phyloP scores from a whole-genome alignment of 2,329 filamentous ascomycete genomes.

The Bipolaris sorokiniana region DNA sequence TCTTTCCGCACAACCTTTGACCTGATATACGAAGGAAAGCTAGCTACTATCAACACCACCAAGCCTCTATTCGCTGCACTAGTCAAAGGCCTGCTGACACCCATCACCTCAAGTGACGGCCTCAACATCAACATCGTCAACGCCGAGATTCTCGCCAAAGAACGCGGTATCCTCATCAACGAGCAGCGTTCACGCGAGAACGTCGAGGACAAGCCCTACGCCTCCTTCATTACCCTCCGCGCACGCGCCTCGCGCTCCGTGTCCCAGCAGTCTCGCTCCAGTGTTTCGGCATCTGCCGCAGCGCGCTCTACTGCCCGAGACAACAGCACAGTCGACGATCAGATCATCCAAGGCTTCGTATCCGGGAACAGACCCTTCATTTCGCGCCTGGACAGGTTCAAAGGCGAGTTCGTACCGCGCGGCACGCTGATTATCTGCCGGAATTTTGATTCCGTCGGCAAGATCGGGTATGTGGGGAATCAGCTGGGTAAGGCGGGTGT shows the following conservation, averaged over 20 bases:
- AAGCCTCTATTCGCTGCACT: slow-evolving; percentile 79
- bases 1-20: slow-evolving; percentile 72
- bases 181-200: slow-evolving; percentile 71
- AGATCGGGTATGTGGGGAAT: slow-evolving; percentile 79
- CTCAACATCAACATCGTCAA: slow-evolving; percentile 84
- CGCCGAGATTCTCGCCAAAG: slow-evolving; percentile 74
- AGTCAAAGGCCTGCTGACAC: slow-evolving; percentile 74
- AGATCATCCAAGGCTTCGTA: slow-evolving; percentile 70
- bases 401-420: slow-evolving; percentile 73
- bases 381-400: slow-evolving; percentile 74
- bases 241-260: slow-evolving; percentile 55
- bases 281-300: slow-evolving; percentile 38
- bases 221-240: slow-evolving; percentile 72
- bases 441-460: slow-evolving; percentile 81
- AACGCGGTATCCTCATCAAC: slow-evolving; percentile 78
- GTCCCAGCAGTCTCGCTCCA: slow-evolving; percentile 33
- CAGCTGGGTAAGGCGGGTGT: slow-evolving; percentile 72
- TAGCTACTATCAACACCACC: slow-evolving; percentile 74
- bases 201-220: slow-evolving; percentile 67
- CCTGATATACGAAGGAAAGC: slow-evolving; percentile 76
- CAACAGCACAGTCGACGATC: slow-evolving; percentile 47
- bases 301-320: slow-evolving; percentile 18
- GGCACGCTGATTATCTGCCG: slow-evolving; percentile 78
- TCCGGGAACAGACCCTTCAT: slow-evolving; percentile 70
- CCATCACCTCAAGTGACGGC: slow-evolving; percentile 70